Conservation (phyloP, 139 green algal genomes). For the Volvox reticuliferus region DNA sequence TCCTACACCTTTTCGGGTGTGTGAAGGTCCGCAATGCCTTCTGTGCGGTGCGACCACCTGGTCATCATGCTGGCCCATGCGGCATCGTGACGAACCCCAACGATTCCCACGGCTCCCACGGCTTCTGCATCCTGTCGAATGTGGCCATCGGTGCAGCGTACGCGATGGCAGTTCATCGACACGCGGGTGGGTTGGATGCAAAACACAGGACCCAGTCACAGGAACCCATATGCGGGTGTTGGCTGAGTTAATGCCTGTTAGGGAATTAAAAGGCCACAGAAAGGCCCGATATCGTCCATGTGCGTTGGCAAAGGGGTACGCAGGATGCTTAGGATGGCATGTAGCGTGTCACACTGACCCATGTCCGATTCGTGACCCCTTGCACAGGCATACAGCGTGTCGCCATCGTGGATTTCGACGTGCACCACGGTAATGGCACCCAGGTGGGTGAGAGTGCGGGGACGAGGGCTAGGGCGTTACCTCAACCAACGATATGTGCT, state of each 20-base stretch:
- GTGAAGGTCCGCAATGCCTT: conserved; percentile 84
- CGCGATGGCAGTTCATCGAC: conserved; percentile 83
- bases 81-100: conserved; percentile 52
- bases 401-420: conserved; percentile 94
- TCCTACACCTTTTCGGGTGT: background rate
- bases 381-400: conserved; percentile 78
- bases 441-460: conserved; percentile 3
- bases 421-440: conserved; percentile 96
- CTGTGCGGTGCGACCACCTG: conserved; percentile 90
- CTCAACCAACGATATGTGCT: too few species aligned
- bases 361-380: too few species aligned
- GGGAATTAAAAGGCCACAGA: too few species aligned
- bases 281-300: background rate
- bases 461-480: too few species aligned
- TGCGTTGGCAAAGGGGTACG: too few species aligned
- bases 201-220: background rate
- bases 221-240: background rate
- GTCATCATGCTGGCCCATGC: conserved; percentile 62
- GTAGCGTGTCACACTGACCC: background rate
- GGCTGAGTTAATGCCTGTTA: too few species aligned
- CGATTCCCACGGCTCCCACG: conserved; percentile 75
- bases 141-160: conserved; percentile 92
- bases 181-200: conserved; percentile 24
- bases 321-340: background rate
- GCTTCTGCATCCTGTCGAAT: conserved; percentile 97